These are phyloP conservation scores for Penicillium silybi DNA, from an alignment of 495 filamentous ascomycete species.

Conservation along the genomic window DNA sequence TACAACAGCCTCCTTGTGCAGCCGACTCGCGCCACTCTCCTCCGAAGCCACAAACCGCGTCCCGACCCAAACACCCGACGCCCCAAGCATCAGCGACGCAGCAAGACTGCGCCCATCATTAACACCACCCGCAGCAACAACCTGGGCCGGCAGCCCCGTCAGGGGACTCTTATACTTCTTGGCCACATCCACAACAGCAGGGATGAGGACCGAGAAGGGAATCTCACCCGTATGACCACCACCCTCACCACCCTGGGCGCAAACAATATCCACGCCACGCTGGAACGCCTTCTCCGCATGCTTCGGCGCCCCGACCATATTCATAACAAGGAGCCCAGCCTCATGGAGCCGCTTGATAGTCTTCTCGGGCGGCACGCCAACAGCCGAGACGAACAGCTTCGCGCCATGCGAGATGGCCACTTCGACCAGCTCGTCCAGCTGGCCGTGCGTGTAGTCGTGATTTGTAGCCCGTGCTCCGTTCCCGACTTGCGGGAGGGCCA, in stretches of 20 bases:
- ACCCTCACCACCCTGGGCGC: constrained; percentile 76
- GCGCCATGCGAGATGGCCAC: constrained; percentile 74
- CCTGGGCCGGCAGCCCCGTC: constrained; percentile 53
- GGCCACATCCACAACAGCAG: constrained; percentile 72
- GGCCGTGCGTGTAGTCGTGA: constrained; percentile 85
- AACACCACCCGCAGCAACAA: constrained; percentile 75
- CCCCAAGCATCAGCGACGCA: constrained; percentile 67
- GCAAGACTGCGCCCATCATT: constrained; percentile 69
- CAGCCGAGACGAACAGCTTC: constrained; percentile 76
- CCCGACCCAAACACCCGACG: constrained; percentile 75
- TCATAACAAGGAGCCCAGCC: constrained; percentile 79
- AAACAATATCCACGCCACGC: constrained; percentile 78
- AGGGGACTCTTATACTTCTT: constrained; percentile 53
- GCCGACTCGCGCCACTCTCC: constrained; percentile 71
- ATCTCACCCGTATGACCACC: constrained; percentile 78
- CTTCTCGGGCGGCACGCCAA: constrained; percentile 70
- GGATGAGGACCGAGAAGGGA: constrained; percentile 68
- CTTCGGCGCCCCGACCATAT: constrained; percentile 91
- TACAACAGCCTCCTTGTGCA: constrained; percentile 82
- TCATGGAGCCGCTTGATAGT: constrained; percentile 69
- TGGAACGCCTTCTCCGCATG: constrained; percentile 81
- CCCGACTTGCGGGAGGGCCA: constrained; percentile 81
- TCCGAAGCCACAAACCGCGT: constrained; percentile 76
- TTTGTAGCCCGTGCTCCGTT: constrained; percentile 77
- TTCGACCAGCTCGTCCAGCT: constrained; percentile 76